Evolutionary conservation across 106 monocot species (phyloP), one percentile per base, ranked within the genome.

Genomic region (Allium sativum): DNA sequence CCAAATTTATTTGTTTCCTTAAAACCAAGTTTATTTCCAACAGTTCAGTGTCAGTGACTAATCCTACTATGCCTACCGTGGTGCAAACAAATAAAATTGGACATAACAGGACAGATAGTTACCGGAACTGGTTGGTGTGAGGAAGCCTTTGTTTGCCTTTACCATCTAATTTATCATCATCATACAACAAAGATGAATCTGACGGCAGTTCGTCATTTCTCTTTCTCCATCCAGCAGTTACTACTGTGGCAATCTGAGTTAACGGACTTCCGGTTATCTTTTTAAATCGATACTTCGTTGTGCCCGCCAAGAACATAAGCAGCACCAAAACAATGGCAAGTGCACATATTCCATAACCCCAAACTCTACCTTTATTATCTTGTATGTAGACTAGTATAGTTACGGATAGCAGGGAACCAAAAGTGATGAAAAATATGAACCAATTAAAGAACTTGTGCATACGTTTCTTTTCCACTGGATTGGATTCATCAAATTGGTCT

Each of bases 401-500:
- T 17, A 84, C 84, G 40, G 84, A 79, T 18, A 84, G 13, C 17
- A 84, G 70, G 1, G 84, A 79, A 8, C 84, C 84, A 54, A 84
- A 43, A 67, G 76, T 70, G 61, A 70, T 70, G 70, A 70, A 70
- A 54, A 70, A 70, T 60, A 70, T 61, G 70, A 70, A 70, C 79
- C 79, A 84, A 64, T 66, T 80, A 76, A 84, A 84, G 73, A 84
- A 84, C 44, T 52, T 65, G 8, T 48, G 58, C 84, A 84, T 84
- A 45, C 41, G 52, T 43, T 43, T 42, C 54, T 64, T 76, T 68
- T 84, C 84, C 17, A 10, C 10, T 22, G 7, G 48, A 66, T 79
- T 41, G 10, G 76, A 76, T 67, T 84, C 84, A 58, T 84, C 84
- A 76, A 79, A 84, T 70, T 84, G 84, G 70, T 84, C 81, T 8